phyloP scores from a whole-genome alignment of 1,139 yeast genomes.

The Kodamaea sp. region DNA sequence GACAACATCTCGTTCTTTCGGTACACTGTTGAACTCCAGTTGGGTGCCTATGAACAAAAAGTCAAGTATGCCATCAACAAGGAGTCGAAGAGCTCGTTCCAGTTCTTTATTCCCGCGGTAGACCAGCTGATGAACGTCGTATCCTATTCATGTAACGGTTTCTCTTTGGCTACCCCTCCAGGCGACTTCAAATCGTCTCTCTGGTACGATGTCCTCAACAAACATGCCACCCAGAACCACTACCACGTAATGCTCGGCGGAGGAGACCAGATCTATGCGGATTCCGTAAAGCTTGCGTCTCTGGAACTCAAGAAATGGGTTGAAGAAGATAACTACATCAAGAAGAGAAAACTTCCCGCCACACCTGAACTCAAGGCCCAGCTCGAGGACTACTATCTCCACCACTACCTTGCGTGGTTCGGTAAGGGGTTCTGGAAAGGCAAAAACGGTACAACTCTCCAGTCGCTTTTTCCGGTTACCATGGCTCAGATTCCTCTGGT shows the following conservation, averaged over 20 bases:
- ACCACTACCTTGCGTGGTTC: constrained; percentile 82
- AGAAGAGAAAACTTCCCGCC: constrained; percentile 42
- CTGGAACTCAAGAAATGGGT: constrained; percentile 64
- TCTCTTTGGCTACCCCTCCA: constrained; percentile 74
- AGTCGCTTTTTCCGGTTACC: constrained; percentile 69
- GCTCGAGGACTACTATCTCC: constrained; percentile 64
- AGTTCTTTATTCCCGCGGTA: constrained; percentile 60
- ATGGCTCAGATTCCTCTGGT: constrained; percentile 81
- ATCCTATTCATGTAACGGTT: constrained; percentile 92
- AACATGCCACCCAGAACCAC: constrained; percentile 55
- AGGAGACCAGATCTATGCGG: constrained; percentile 94
- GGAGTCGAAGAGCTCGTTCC: constrained; percentile 36
- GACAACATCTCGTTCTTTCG: constrained; percentile 63
- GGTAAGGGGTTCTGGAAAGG: constrained; percentile 89
- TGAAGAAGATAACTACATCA: constrained; percentile 46
- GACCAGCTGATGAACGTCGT: constrained; percentile 73
- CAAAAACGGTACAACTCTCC: constrained; percentile 60
- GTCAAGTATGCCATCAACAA: constrained; percentile 61
- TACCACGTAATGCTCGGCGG: constrained; percentile 97
- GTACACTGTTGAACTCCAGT: constrained; percentile 51
- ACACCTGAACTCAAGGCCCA: constrained; percentile 52
- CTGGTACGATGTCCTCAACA: constrained; percentile 81
- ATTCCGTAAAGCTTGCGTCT: constrained; percentile 67
- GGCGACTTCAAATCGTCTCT: constrained; percentile 66
- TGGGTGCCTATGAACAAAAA: constrained; percentile 54